phyloP scores from a whole-genome alignment of 305 asterid species.

The Fraxinus paxiana region DNA sequence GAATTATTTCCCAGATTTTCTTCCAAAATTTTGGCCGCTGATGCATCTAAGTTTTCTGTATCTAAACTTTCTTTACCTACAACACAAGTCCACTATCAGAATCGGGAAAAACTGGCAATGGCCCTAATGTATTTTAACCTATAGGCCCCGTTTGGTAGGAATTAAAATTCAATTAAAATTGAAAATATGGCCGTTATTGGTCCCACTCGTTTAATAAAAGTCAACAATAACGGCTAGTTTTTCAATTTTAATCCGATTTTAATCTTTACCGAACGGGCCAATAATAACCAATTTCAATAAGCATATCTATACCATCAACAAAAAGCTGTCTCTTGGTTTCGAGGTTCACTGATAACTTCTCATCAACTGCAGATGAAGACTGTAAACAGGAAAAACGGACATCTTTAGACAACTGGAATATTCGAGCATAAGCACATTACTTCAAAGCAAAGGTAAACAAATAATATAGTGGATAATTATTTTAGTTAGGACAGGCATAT shows the following conservation, averaged over 20 bases:
- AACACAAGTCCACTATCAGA: slow-evolving; percentile 22
- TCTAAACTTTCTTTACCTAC: slow-evolving; percentile 35
- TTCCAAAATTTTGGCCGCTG: slow-evolving; percentile 25
- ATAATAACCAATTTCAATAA: neutral
- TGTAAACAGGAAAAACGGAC: slow-evolving; percentile 21
- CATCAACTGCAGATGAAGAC: slow-evolving; percentile 37
- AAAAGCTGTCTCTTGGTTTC: slow-evolving; percentile 20
- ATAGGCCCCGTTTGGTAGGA: neutral
- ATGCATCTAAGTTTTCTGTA: slow-evolving; percentile 15
- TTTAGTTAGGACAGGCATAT: neutral
- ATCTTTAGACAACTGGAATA: slow-evolving; percentile 21
- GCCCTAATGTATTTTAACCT: slow-evolving; percentile 5
- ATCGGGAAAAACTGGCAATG: neutral
- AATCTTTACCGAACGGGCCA: no score
- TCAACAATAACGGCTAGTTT: no score
- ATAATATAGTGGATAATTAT: neutral
- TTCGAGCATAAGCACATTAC: neutral
- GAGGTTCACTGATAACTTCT: slow-evolving; percentile 22
- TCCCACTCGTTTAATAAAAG: no score
- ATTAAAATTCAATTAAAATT: no score
- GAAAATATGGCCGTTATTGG: no score
- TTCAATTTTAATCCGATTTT: no score
- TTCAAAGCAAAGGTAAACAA: neutral
- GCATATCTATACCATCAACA: slow-evolving; percentile 28
- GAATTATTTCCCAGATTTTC: slow-evolving; percentile 17